Evolutionary conservation across 2,329 filamentous ascomycete genomes (phyloP).

Genomic region (Microdochium paspali): DNA sequence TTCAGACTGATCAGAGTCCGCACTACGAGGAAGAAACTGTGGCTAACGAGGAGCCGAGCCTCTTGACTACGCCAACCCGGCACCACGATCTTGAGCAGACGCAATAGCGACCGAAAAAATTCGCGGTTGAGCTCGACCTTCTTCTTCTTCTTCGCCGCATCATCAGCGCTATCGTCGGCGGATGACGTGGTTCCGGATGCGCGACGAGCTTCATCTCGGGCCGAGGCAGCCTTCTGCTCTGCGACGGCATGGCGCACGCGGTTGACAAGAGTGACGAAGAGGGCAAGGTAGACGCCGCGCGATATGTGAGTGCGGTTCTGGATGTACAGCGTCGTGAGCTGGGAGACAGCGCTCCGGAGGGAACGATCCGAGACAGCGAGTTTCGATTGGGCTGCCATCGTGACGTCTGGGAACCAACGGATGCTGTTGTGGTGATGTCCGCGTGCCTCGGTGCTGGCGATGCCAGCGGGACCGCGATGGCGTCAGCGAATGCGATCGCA

Average conservation of each 20-base stretch:
- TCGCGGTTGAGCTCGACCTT: slow-evolving; percentile 91
- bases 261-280: slow-evolving; percentile 72
- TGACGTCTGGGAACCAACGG: slow-evolving; percentile 3
- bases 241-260: slow-evolving; percentile 85
- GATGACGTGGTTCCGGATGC: slow-evolving; percentile 41
- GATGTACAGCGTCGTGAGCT: slow-evolving; percentile 65
- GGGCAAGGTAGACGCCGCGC: slow-evolving; percentile 71
- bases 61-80: slow-evolving; percentile 88
- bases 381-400: slow-evolving; percentile 71
- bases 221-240: slow-evolving; percentile 81
- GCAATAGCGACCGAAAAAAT: slow-evolving; percentile 63
- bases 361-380: slow-evolving; percentile 54
- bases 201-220: slow-evolving; percentile 52
- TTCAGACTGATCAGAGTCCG: slow-evolving; percentile 89
- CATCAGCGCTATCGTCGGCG: slow-evolving; percentile 13
- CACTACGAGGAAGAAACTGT: slow-evolving; percentile 86
- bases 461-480: not conserved
- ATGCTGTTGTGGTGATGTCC: not conserved
- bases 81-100: slow-evolving; percentile 76
- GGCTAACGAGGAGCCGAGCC: slow-evolving; percentile 73
- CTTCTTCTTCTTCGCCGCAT: slow-evolving; percentile 39
- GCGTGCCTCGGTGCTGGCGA: not conserved
- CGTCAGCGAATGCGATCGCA: not conserved
- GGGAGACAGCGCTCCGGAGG: slow-evolving; percentile 53
- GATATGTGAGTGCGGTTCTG: slow-evolving; percentile 75